Evolutionary conservation across 495 filamentous ascomycete species (phyloP).

Genomic region (Tuber microsphaerosporum): DNA sequence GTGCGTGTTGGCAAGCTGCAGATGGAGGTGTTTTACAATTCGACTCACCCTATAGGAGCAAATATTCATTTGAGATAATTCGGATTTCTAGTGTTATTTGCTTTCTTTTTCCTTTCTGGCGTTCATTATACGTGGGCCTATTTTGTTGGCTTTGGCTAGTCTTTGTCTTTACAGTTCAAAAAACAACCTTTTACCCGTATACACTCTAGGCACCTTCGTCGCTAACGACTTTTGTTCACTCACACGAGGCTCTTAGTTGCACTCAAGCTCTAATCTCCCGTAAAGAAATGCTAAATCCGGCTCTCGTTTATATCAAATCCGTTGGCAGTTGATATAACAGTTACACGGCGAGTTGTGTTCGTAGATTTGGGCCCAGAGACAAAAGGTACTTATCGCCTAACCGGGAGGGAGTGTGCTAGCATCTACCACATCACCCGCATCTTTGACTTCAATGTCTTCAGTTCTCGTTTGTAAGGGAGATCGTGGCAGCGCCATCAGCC

Average conservation of each 20-base stretch:
- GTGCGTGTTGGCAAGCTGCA: constrained; percentile 64
- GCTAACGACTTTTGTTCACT: not conserved
- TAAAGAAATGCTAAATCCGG: not conserved
- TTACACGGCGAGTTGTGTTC: not conserved
- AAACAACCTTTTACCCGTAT: not conserved
- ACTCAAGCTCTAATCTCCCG: not conserved
- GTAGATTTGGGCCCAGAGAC: not conserved
- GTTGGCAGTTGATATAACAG: not conserved
- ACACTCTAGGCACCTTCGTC: not conserved
- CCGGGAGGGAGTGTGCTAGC: constrained; percentile 86
- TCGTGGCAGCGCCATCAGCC: constrained; percentile 91
- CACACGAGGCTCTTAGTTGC: not conserved
- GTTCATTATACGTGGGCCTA: not conserved
- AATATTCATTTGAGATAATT: constrained; percentile 24
- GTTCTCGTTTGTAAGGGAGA: constrained; percentile 71
- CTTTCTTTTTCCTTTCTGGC: not conserved
- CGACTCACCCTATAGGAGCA: constrained; percentile 27
- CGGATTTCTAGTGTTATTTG: not conserved
- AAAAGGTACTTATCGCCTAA: constrained; percentile 46
- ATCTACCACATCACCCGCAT: constrained; percentile 85
- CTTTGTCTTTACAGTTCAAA: not conserved
- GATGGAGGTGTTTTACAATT: constrained; percentile 53
- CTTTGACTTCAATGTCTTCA: constrained; percentile 71
- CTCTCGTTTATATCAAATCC: not conserved
- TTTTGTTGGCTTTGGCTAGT: not conserved